A percentile compares a stretch with the other conserved stretches of the same genome.
Conservation (phyloP, 306 rosid genomes). For the Cucurbita argyrosperma region DNA sequence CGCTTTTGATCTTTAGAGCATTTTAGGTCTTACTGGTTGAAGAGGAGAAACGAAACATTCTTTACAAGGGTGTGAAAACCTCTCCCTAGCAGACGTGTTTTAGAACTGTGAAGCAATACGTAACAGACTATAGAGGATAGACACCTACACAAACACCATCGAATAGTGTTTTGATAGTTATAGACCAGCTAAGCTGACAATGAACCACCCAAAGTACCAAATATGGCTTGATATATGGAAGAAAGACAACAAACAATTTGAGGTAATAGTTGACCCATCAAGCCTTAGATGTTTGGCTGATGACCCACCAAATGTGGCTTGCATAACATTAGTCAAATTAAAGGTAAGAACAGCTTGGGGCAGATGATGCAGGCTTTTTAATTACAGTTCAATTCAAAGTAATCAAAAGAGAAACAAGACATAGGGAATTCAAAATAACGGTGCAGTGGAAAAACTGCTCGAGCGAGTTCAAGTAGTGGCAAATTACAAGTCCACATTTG, state of each 20-base stretch:
- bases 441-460: too few species aligned
- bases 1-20: too few species aligned
- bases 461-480: background rate
- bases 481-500: background rate
- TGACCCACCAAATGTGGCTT: background rate
- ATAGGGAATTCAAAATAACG: background rate
- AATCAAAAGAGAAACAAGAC: background rate
- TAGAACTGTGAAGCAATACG: too few species aligned
- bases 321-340: background rate
- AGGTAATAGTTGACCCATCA: background rate
- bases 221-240: too few species aligned
- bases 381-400: background rate
- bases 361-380: conserved; percentile 6
- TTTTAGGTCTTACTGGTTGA: too few species aligned
- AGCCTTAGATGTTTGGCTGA: background rate
- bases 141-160: background rate
- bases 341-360: background rate
- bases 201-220: background rate
- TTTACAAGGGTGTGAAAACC: too few species aligned
- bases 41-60: too few species aligned
- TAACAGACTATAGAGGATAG: too few species aligned
- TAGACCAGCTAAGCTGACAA: background rate
- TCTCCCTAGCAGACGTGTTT: too few species aligned
- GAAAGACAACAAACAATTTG: background rate
- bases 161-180: background rate